These are phyloP conservation scores for Tylopilus felleus DNA, from an alignment of 768 basidiomycete genomes.

Conservation along the genomic window DNA sequence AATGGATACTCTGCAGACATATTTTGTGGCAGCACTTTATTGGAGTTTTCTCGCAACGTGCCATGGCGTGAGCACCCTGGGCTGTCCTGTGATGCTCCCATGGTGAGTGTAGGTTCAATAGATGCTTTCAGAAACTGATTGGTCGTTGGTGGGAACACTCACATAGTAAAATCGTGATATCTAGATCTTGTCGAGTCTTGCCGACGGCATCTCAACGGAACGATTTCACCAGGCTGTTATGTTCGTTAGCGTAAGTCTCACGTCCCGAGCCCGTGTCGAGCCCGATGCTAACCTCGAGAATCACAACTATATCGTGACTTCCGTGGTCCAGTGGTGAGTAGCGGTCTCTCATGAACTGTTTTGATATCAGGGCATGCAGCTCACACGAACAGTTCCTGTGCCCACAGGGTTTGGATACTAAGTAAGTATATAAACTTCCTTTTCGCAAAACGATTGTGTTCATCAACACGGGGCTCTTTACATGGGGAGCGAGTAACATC, in stretches of 20 bases:
- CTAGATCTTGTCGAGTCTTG: background rate
- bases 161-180: conserved; percentile 3
- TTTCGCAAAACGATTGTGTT: no score
- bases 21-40: background rate
- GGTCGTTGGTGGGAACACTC: background rate
- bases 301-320: background rate
- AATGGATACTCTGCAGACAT: conserved; percentile 1
- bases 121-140: background rate
- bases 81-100: background rate
- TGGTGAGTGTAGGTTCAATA: background rate
- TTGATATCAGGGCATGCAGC: background rate
- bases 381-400: conserved; percentile 8
- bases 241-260: background rate
- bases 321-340: conserved; percentile 13
- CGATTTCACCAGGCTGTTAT: background rate
- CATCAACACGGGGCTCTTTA: no score
- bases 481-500: no score
- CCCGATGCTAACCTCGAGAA: background rate
- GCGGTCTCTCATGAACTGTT: background rate
- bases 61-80: background rate
- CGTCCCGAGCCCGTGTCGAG: no score
- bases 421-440: background rate
- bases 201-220: background rate
- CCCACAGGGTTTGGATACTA: conserved; percentile 15
- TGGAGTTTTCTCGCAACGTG: background rate